Base-by-base conservation (phyloP, 345 rosid genomes). In the Leavenworthia alabamica region DNA sequence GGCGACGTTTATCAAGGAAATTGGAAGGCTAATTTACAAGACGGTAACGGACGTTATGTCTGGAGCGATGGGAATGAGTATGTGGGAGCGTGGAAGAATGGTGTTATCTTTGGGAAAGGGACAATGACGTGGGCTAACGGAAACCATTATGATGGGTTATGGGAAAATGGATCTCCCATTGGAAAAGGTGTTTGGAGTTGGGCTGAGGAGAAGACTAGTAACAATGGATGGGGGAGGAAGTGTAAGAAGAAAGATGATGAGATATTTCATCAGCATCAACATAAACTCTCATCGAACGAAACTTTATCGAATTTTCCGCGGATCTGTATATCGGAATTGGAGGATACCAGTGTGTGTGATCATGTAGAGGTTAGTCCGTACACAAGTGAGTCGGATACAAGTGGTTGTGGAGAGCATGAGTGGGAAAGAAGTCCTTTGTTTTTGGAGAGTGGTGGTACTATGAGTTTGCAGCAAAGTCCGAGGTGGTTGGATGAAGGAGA, bases 31-130 rank as follows among this genome's bases (percentile, higher is more conserved):
- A 83, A 83, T 35, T 46, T 80, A 27, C 89, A 82, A 68, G 80
- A 86, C 6, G 89, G 94, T 4, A 65, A 73, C 3, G 94, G 94
- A 40, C 79, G 66, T 72, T 86, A 82, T 35, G 76, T 56, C 7
- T 86, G 89, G 89, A 70, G 74, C 36, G 82, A 82, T 22, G 94
- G 87, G 23, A 86, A 79, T 36, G 78, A 72, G 56, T 86, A 82
- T 16, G 39, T 66, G 0, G 93, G 89, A 4, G 78, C 79, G 48
- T 86, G 93, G 93, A 80, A 71, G 54, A 58, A 67, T 15, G 89
- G 93, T 12, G 65, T 74, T 28, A 81, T 86, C 32, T 62, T 39
- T 8, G 89, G 89, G 8, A 75, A 57, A 28, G 89, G 93, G 1
- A 46, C 73, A 4, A 60, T 86, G 78, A 45, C 73, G 1, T 86